Conservation (phyloP, 208 protist genomes). For the Polymyxa betae region DNA sequence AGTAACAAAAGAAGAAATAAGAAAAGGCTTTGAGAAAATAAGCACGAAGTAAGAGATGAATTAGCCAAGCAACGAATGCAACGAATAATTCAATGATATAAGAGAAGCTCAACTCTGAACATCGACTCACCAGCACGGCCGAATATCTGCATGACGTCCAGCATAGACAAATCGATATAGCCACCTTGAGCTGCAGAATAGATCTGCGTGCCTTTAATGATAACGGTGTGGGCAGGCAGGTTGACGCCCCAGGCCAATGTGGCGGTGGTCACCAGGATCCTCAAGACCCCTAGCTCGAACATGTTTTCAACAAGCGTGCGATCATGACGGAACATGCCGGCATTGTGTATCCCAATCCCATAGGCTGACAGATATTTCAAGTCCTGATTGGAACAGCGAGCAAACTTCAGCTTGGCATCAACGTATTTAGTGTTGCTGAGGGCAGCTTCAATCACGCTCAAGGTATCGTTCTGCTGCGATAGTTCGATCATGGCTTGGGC, state of each 20-base stretch:
- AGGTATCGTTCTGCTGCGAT: constrained; percentile 82
- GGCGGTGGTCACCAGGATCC: constrained; percentile 95
- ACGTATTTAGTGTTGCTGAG: background rate
- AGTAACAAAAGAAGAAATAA: too few relatives aligned
- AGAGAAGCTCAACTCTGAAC: too few relatives aligned
- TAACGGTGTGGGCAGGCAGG: constrained; percentile 98
- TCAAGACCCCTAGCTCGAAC: constrained; percentile 92
- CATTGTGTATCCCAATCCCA: constrained; percentile 99
- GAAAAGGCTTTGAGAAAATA: too few relatives aligned
- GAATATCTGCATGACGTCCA: constrained; percentile 99
- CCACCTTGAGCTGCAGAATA: constrained; percentile 93
- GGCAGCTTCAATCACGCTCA: constrained; percentile 63
- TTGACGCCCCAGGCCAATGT: constrained; percentile 99
- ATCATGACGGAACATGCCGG: constrained; percentile 93
- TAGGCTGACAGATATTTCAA: constrained; percentile 87
- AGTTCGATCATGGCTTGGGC: constrained; percentile 85
- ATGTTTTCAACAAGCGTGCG: constrained; percentile 93
- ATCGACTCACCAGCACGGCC: constrained; percentile 89
- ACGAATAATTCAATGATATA: too few relatives aligned
- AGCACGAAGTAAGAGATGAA: too few relatives aligned
- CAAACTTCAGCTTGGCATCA: background rate
- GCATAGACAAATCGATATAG: constrained; percentile 89
- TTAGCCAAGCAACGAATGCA: too few relatives aligned
- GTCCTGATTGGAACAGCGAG: constrained; percentile 63
- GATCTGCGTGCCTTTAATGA: constrained; percentile 99